Percentiles rank a stretch among this genome's conserved stretches.
Conservation (phyloP, 139 green algal genomes). For the Limnomonas spitsbergensis region DNA sequence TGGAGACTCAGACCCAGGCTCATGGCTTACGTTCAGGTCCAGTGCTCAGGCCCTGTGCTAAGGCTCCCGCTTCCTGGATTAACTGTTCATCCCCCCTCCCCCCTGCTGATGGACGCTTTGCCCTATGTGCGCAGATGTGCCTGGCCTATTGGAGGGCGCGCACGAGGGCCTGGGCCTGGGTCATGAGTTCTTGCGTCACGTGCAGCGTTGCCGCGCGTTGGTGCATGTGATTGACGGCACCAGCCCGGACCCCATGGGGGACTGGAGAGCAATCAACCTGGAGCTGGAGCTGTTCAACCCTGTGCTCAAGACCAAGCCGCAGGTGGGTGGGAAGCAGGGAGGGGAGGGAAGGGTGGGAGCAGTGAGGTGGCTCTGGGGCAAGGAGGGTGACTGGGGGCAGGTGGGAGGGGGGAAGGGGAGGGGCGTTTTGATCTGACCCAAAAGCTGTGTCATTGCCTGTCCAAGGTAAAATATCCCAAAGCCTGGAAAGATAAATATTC, state of each 20-base stretch:
- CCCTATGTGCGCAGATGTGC: slow-evolving; percentile 49
- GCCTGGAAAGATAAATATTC: no score
- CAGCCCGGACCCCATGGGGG: slow-evolving; percentile 81
- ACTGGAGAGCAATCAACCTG: slow-evolving; percentile 81
- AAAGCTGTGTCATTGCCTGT: background rate
- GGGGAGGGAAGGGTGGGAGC: background rate
- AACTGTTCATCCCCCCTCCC: no score
- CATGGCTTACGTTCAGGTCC: no score
- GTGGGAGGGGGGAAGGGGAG: no score
- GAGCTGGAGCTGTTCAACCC: slow-evolving; percentile 94
- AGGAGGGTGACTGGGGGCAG: background rate
- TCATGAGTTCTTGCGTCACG: slow-evolving; percentile 44
- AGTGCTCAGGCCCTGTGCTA: no score
- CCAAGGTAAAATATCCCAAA: background rate
- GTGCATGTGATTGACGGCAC: slow-evolving; percentile 95
- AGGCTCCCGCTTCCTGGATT: no score
- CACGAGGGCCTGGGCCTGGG: slow-evolving; percentile 85
- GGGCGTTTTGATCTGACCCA: background rate
- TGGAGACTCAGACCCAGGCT: no score
- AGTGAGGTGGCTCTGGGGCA: background rate
- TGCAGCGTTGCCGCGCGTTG: slow-evolving; percentile 66
- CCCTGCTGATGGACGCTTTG: no score
- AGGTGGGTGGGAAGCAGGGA: slow-evolving; percentile 36
- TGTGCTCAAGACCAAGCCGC: slow-evolving; percentile 77
- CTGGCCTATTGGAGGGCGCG: slow-evolving; percentile 92